A percentile compares a stretch with the other conserved stretches of the same genome.
These are phyloP conservation scores for Anthracocystis panici-leucophaei DNA, from an alignment of 1,284 basidiomycete species.

Conservation along the genomic window DNA sequence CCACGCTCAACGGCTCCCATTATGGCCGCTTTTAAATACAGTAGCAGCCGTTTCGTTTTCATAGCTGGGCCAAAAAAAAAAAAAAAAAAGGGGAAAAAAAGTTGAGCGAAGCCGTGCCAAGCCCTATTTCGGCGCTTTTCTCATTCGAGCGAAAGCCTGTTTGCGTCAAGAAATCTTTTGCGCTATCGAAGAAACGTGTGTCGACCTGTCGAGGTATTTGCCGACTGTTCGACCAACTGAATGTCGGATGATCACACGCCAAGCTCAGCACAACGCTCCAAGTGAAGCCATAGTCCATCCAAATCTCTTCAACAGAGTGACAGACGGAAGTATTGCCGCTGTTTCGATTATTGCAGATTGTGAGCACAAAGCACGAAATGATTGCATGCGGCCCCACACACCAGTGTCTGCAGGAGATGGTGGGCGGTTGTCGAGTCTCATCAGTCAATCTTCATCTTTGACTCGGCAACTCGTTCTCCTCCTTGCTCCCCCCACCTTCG, in stretches of 20 bases:
- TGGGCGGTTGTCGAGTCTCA: conserved; percentile 4
- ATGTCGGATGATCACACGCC: too few species aligned
- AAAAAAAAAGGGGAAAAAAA: too few species aligned
- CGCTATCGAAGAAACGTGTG: not conserved
- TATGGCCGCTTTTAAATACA: not conserved
- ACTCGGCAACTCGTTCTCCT: not conserved
- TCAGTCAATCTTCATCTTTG: not conserved
- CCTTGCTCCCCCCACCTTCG: not conserved
- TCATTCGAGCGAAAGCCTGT: not conserved
- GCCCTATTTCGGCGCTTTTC: conserved; percentile 11
- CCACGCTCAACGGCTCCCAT: not conserved
- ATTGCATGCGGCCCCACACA: conserved; percentile 1
- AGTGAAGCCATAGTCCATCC: not conserved
- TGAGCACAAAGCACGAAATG: not conserved
- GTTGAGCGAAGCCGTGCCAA: conserved; percentile 14
- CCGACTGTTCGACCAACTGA: too few species aligned
- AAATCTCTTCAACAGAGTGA: not conserved
- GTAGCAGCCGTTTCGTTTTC: not conserved
- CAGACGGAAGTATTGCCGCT: not conserved
- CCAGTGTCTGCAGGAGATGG: not conserved
- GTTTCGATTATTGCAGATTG: not conserved
- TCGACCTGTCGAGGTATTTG: too few species aligned
- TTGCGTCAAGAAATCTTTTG: conserved; percentile 1
- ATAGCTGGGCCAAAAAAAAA: not conserved
- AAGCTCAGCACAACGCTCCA: too few species aligned